A percentile compares a stretch with the other conserved stretches of the same genome.
These are phyloP conservation scores for Monilinia fructicola DNA, from an alignment of 2,329 filamentous ascomycete genomes.

Conservation along the genomic window DNA sequence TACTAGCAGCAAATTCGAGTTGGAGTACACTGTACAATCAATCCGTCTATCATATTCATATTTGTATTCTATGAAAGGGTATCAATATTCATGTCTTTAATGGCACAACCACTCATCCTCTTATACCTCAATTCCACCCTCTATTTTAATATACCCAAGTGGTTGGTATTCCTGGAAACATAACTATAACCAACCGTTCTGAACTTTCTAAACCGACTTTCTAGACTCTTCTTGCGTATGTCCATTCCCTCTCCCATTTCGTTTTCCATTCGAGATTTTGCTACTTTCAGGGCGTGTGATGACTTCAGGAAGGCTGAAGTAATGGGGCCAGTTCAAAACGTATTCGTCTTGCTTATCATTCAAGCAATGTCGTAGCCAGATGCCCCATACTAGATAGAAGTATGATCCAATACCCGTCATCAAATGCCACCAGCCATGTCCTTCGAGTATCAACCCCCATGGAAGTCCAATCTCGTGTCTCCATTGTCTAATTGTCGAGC, in stretches of 20 bases:
- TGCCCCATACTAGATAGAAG: constrained; percentile 69
- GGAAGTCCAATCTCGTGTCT: constrained; percentile 63
- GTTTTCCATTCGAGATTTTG: constrained; percentile 22
- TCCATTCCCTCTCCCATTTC: constrained; percentile 18
- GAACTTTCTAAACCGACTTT: constrained; percentile 30
- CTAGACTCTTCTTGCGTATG: constrained; percentile 29
- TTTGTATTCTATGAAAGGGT: constrained; percentile 17
- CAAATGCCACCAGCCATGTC: constrained; percentile 75
- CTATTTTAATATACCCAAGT: not conserved
- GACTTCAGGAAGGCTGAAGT: constrained; percentile 46
- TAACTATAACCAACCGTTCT: not conserved
- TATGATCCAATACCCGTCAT: constrained; percentile 71
- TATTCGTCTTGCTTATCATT: constrained; percentile 67
- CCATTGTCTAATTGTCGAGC: constrained; percentile 49
- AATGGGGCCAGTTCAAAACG: constrained; percentile 61
- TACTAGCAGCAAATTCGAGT: too few species aligned
- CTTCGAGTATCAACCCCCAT: constrained; percentile 70
- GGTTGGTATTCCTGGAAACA: not conserved
- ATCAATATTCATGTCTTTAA: constrained; percentile 12
- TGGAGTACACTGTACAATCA: too few species aligned
- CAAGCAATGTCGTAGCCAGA: constrained; percentile 68
- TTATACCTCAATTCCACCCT: not conserved
- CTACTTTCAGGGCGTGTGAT: constrained; percentile 25
- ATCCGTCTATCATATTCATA: not conserved
- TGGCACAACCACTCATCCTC: not conserved